These are phyloP conservation scores for Stagonosporopsis chrysanthemi DNA, from an alignment of 2,329 filamentous ascomycete species.

Conservation along the genomic window DNA sequence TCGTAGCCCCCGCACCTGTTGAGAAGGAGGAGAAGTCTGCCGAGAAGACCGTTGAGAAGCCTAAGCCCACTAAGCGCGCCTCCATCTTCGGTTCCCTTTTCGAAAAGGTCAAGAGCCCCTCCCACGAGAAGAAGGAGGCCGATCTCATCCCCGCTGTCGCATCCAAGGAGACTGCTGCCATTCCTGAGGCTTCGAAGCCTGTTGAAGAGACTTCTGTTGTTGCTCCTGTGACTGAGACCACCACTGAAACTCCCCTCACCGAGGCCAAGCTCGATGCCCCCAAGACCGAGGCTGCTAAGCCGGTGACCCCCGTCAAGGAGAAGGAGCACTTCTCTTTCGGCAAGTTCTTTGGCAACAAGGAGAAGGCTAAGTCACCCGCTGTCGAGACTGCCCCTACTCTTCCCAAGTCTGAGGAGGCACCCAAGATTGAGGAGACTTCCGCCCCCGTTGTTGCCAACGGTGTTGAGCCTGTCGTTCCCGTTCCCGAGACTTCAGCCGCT, in stretches of 20 bases:
- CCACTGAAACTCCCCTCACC: constrained; percentile 34
- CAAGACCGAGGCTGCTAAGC: constrained; percentile 42
- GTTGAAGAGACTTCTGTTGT: constrained; percentile 50
- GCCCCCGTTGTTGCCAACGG: constrained; percentile 29
- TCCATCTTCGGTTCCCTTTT: constrained; percentile 81
- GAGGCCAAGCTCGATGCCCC: constrained; percentile 36
- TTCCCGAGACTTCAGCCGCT: constrained; percentile 54
- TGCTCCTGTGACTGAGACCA: constrained; percentile 40
- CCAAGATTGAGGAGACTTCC: constrained; percentile 45
- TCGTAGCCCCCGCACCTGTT: constrained; percentile 21
- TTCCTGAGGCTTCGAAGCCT: constrained; percentile 45
- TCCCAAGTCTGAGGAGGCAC: constrained; percentile 52
- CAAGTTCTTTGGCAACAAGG: constrained; percentile 59
- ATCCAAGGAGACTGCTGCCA: constrained; percentile 56
- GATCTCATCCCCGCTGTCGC: constrained; percentile 62
- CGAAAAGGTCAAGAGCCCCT: constrained; percentile 63
- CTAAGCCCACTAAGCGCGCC: constrained; percentile 80
- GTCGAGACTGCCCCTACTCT: constrained; percentile 50
- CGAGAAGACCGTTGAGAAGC: constrained; percentile 49
- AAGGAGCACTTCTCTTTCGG: constrained; percentile 62
- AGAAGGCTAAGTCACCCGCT: constrained; percentile 57
- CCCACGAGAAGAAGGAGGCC: constrained; percentile 72
- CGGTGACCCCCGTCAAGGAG: constrained; percentile 53
- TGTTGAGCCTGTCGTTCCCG: constrained; percentile 36
- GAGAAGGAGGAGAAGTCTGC: constrained; percentile 50